Percentiles rank a stretch among this genome's conserved stretches.
phyloP scores from a whole-genome alignment of 805 yeast species.

The Blastobotrys terrestris region DNA sequence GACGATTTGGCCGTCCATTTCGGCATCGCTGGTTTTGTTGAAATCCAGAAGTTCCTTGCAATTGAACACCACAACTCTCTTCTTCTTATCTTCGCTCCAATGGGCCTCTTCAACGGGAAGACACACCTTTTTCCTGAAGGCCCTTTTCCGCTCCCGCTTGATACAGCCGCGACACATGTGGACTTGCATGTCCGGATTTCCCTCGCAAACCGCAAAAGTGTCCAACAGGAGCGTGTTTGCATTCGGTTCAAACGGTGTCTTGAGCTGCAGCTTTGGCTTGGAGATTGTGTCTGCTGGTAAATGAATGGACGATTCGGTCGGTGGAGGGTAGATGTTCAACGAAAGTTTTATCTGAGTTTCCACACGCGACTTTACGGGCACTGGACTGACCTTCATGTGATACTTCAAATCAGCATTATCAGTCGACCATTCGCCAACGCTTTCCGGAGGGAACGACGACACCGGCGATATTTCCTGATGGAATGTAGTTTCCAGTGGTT shows the following conservation, averaged over 20 bases:
- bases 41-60: conserved; percentile 80
- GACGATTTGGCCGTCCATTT: conserved; percentile 22
- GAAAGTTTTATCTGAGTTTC: conserved; percentile 89
- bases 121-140: conserved; percentile 84
- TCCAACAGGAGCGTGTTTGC: conserved; percentile 45
- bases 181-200: conserved; percentile 42
- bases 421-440: not conserved
- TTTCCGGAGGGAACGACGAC: not conserved
- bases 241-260: conserved; percentile 25
- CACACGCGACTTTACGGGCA: conserved; percentile 82
- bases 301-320: conserved; percentile 65
- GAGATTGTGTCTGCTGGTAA: conserved; percentile 84
- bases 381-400: conserved; percentile 39
- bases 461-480: not conserved
- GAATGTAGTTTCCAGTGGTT: not conserved
- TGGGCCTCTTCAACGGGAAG: conserved; percentile 64
- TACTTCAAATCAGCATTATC: conserved; percentile 8
- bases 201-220: conserved; percentile 65
- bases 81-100: conserved; percentile 68
- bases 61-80: conserved; percentile 84
- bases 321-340: conserved; percentile 66
- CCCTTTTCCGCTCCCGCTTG: conserved; percentile 89
- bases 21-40: conserved; percentile 24
- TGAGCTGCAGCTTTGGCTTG: conserved; percentile 73
- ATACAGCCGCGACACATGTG: conserved; percentile 84